These are phyloP conservation scores for Gossypium trilobum DNA, from an alignment of 441 rosid genomes.

Conservation along the genomic window DNA sequence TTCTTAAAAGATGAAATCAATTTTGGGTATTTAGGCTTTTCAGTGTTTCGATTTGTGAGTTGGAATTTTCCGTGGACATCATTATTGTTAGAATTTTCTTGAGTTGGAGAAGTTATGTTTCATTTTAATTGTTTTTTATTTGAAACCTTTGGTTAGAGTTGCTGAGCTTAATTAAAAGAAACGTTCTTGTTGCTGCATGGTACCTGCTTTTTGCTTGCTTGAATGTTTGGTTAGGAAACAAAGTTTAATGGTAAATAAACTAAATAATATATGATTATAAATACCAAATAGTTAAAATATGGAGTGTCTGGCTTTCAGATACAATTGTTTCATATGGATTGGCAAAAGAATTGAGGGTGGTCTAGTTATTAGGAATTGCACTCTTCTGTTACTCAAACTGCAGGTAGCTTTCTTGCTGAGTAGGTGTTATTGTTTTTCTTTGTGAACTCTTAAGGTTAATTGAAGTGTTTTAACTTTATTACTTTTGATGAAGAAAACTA, in stretches of 20 bases:
- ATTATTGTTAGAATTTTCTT: background rate
- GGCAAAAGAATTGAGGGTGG: background rate
- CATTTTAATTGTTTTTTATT: background rate
- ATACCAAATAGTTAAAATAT: background rate
- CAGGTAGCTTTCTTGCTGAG: background rate
- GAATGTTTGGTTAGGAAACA: background rate
- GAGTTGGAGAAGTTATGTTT: background rate
- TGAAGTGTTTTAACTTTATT: background rate
- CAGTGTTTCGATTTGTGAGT: background rate
- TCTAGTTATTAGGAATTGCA: background rate
- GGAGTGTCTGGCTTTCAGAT: background rate
- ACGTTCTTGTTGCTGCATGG: background rate
- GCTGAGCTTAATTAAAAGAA: slow-evolving; percentile 2
- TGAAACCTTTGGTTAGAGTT: background rate
- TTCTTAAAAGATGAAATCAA: background rate
- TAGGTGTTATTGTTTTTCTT: background rate
- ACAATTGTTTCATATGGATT: background rate
- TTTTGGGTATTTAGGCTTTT: slow-evolving; percentile 1
- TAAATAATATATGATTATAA: background rate
- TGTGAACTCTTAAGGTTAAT: background rate
- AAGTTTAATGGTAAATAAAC: background rate
- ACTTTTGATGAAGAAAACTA: background rate
- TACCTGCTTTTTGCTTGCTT: background rate
- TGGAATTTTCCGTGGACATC: background rate
- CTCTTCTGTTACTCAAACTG: background rate